A percentile compares a stretch with the other conserved stretches of the same genome.
Conservation (phyloP, 192 early-diverging fungal genomes). For the Backusella macrospora region DNA sequence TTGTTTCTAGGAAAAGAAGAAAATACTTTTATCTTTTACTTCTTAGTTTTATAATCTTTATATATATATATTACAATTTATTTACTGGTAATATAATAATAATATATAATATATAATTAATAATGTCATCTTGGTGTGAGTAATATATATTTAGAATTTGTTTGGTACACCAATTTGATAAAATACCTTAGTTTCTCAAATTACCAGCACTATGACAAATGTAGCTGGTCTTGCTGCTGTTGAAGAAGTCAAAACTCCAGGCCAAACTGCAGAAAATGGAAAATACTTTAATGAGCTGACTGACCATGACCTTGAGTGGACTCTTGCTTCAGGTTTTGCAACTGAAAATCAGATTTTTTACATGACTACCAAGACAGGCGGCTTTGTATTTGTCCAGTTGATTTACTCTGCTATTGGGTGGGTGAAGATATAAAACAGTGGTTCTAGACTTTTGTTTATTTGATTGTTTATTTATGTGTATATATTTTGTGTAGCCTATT, state of each 20-base stretch:
- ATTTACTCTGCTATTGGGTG: slow-evolving; percentile 85
- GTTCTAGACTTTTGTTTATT: slow-evolving; percentile 16
- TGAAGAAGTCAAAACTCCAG: slow-evolving; percentile 32
- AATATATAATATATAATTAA: neutral
- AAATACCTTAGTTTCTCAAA: slow-evolving; percentile 29
- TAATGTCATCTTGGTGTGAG: slow-evolving; percentile 26
- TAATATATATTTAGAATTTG: neutral
- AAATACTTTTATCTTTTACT: slow-evolving; percentile 1
- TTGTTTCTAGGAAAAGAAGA: neutral
- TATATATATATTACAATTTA: neutral
- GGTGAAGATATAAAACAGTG: neutral
- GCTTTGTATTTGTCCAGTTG: slow-evolving; percentile 84
- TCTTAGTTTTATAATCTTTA: neutral
- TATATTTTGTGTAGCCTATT: slow-evolving; percentile 30
- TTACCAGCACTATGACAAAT: slow-evolving; percentile 32
- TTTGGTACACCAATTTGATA: neutral
- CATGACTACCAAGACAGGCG: slow-evolving; percentile 71
- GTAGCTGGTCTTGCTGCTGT: slow-evolving; percentile 25
- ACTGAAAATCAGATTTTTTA: slow-evolving; percentile 93
- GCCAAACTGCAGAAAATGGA: slow-evolving; percentile 34
- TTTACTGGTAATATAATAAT: slow-evolving; percentile 2
- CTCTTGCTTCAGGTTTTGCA: slow-evolving; percentile 62
- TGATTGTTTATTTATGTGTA: slow-evolving; percentile 10
- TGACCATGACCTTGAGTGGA: slow-evolving; percentile 69
- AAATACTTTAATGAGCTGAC: slow-evolving; percentile 51